phyloP scores from a whole-genome alignment of 2,329 filamentous ascomycete genomes.

The Paracoccidioides brasiliensis region DNA sequence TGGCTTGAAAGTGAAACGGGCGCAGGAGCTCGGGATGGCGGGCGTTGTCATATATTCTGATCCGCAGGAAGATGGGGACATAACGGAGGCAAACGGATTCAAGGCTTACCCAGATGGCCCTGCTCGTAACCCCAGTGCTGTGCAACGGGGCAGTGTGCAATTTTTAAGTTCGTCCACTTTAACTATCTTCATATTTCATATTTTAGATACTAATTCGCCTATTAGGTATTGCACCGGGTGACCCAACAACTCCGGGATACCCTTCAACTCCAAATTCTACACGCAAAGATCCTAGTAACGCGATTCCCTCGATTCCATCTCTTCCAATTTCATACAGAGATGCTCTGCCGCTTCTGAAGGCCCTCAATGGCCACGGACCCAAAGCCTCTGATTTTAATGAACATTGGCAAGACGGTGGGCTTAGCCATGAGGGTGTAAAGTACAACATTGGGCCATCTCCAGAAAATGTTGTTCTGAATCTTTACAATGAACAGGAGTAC shows the following conservation, averaged over 20 bases:
- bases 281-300: constrained; percentile 54
- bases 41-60: constrained; percentile 78
- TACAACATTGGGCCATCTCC: constrained; percentile 81
- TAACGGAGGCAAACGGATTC: constrained; percentile 70
- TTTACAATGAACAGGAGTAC: constrained; percentile 70
- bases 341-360: constrained; percentile 73
- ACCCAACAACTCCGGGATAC: constrained; percentile 89
- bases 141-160: constrained; percentile 78
- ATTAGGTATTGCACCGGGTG: constrained; percentile 46
- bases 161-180: constrained; percentile 53
- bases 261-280: constrained; percentile 82
- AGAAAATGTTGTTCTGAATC: constrained; percentile 54
- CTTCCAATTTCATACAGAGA: constrained; percentile 82
- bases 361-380: constrained; percentile 79
- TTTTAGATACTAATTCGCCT: constrained; percentile 11
- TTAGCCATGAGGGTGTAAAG: constrained; percentile 65
- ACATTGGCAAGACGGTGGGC: constrained; percentile 59
- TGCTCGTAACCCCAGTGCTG: constrained; percentile 73
- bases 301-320: constrained; percentile 76
- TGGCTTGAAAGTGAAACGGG: constrained; percentile 83
- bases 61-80: constrained; percentile 72
- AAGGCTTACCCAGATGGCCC: constrained; percentile 72
- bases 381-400: constrained; percentile 59
- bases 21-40: constrained; percentile 78
- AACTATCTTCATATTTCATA: background rate